Evolutionary conservation across 1,284 basidiomycete species (phyloP), one percentile per base, ranked within the genome.

Genomic region (Inonotus hispidus): DNA sequence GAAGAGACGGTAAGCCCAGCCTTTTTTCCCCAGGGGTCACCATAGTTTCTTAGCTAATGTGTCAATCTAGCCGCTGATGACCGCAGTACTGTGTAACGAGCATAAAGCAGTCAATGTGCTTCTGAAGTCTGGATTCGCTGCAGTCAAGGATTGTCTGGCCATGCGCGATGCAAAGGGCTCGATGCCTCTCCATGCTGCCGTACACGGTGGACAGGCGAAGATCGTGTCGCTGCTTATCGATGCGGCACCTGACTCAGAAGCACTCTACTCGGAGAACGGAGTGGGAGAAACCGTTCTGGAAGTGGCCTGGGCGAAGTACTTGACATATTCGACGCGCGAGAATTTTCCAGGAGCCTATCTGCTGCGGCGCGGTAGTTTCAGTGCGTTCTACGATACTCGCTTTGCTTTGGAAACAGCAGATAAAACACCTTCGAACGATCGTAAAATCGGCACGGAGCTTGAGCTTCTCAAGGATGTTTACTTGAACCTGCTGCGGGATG

Each of bases 261-360:
- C 70, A 0, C 67, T 83, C 4, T 72, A 73, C 58, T 69, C 74
- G 41, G 82, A 85, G 67, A 79, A 84, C 64, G 77, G 77, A 21
- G 79, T 84, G 5, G 84, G 83, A 2, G 75, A 79, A 59, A 82
- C 80, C 0, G 74, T 80, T 0, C 64, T 80, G 3, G 84, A 85
- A 61, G 74, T 77, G 41, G 74, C 75, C 2, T 55, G 58, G 10
- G 68, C 65, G 23, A 50, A 67, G 14, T 65, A 62, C 53, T 67
- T 74, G 19, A 60, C 61, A 1, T 11, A 29, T n/a, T 29, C 50
- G 41, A 64, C 66, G 4, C 55, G 58, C 7, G 35, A 16, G 2
- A 61, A 47, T 25, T 63, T 59, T 46, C 21, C 14, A 5, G 56
- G 41, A 21, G 13, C 25, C 38, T 27, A 13, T 27, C 1, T 4